Conservation (phyloP, 352 stramenopile genomes). For the Phytophthora citrophthora region DNA sequence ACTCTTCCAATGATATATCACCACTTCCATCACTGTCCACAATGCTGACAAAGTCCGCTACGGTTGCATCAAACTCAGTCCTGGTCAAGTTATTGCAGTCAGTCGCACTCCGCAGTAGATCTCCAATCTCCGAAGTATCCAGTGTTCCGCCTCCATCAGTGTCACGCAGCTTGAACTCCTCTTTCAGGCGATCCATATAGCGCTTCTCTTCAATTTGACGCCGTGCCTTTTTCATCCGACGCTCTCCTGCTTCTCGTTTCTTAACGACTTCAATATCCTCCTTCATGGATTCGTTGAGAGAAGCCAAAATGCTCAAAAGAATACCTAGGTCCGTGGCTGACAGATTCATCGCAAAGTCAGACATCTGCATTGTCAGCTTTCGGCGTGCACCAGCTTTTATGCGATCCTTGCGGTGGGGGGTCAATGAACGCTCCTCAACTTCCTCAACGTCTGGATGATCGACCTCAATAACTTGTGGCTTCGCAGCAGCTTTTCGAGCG, state of each 20-base stretch:
- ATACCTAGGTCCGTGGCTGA: slow-evolving; percentile 81
- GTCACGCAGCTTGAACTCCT: slow-evolving; percentile 78
- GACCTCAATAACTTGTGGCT: slow-evolving; percentile 70
- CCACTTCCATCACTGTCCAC: slow-evolving; percentile 83
- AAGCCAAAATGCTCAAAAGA: slow-evolving; percentile 73
- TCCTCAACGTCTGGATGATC: slow-evolving; percentile 55
- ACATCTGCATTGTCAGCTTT: slow-evolving; percentile 82
- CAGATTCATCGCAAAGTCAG: slow-evolving; percentile 86
- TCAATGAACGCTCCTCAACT: slow-evolving; percentile 37
- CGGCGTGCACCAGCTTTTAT: slow-evolving; percentile 62
- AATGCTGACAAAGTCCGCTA: slow-evolving; percentile 77
- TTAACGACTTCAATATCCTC: slow-evolving; percentile 71
- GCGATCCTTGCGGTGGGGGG: slow-evolving; percentile 38
- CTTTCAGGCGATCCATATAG: slow-evolving; percentile 75
- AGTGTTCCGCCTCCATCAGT: slow-evolving; percentile 75
- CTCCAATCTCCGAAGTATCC: slow-evolving; percentile 71
- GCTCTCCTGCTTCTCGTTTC: slow-evolving; percentile 50
- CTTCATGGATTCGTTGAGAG: slow-evolving; percentile 74
- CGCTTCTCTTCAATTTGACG: slow-evolving; percentile 69
- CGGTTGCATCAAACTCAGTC: slow-evolving; percentile 77
- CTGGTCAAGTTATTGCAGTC: slow-evolving; percentile 80
- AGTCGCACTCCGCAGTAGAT: slow-evolving; percentile 63
- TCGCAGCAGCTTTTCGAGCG: slow-evolving; percentile 54
- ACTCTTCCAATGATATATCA: slow-evolving; percentile 87
- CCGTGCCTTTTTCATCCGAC: slow-evolving; percentile 53